Base-by-base conservation (phyloP, 805 yeast genomes). In the Saturnispora halmiae region DNA sequence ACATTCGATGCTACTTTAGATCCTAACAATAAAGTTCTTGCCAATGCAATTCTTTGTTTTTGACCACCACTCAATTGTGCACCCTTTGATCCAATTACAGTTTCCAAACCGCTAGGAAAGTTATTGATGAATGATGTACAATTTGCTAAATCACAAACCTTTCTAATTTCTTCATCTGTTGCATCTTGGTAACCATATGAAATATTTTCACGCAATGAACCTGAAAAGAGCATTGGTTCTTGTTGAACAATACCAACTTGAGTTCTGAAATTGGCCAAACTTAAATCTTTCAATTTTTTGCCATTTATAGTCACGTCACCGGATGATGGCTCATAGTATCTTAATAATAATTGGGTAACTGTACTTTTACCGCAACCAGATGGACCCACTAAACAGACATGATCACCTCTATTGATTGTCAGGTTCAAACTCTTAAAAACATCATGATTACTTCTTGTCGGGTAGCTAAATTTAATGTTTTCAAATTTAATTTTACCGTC, bases 291-390 rank as follows among this genome's bases (percentile, higher is more conserved):
- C 45, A 90, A 70, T 46, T 80, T 68, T 40, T 75, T 72, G 10
- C 75, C 76, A 46, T 87, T 87, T 16, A 88, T 68, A 4, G 63
- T 50, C 26, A 90, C 75, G 6, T 60, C 51, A 19, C 97, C 97
- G 0, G 58, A 45, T 10, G 57, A 55, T 2, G 94, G 88, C 52
- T 87, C 95, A 60, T 90, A 90, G 55, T 83, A 84, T 44, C 97
- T 68, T 50, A 88, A 61, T 34, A 90, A 62, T 39, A 90, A 63
- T 39, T 88, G 84, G 6, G 88, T 72, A 3, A 90, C 75, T 0
- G 96, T 88, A 14, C 95, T 84, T 58, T 90, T 90, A 20, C 97
- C 97, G 46, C 95, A 83, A 2, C 97, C 97, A 26, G 94, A 81
- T n/a, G 95, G 96, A 2, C 97, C 97, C 14, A 88, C 96, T 44